phyloP scores from a whole-genome alignment of 306 rosid species.

The Prunus padus region DNA sequence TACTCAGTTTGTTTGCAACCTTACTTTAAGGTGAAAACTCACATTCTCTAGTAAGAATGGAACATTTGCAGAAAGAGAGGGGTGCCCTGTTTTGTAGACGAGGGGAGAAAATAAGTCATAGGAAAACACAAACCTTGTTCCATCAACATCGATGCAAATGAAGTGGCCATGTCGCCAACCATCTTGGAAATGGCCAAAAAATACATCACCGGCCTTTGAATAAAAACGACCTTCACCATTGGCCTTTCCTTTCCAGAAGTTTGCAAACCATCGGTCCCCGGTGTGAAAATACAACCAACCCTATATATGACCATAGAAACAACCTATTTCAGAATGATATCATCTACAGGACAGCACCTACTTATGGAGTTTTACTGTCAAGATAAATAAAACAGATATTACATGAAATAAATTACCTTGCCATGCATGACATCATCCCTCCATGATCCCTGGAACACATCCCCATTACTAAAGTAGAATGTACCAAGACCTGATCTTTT shows the following conservation, averaged over 20 bases:
- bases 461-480: constrained; percentile 86
- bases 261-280: constrained; percentile 90
- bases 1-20: no score
- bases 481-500: constrained; percentile 89
- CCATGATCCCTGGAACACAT: constrained; percentile 97
- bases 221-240: constrained; percentile 93
- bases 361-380: background rate
- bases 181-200: constrained; percentile 82
- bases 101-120: background rate
- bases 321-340: background rate
- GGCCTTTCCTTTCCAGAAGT: constrained; percentile 99
- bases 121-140: constrained; percentile 52
- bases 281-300: constrained; percentile 95
- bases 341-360: background rate
- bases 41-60: no score
- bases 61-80: background rate
- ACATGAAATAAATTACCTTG: constrained; percentile 48
- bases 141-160: constrained; percentile 72
- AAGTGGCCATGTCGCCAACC: constrained; percentile 93
- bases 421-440: constrained; percentile 97
- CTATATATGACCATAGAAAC: constrained; percentile 33
- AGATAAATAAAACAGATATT: background rate
- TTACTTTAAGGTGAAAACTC: no score
- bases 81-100: background rate
- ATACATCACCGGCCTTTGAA: constrained; percentile 76